Conservation (phyloP, 2,329 filamentous ascomycete genomes). For the Capronia epimyces region DNA sequence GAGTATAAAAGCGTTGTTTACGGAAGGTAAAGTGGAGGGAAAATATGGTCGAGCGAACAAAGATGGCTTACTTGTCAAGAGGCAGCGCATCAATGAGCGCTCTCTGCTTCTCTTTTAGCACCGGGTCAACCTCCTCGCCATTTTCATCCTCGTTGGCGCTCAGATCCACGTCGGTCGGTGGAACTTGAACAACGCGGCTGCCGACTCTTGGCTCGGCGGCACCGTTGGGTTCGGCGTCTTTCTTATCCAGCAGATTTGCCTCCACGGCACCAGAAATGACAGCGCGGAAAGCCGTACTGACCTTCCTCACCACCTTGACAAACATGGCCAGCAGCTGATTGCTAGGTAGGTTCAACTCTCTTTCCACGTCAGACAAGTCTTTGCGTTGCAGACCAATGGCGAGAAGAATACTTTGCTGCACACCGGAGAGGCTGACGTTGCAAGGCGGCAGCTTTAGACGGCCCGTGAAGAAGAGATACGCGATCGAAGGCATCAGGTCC, state of each 20-base stretch:
- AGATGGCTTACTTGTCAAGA: constrained; percentile 76
- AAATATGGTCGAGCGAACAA: too few species aligned
- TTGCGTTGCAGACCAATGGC: constrained; percentile 88
- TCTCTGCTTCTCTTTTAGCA: constrained; percentile 71
- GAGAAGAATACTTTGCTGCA: constrained; percentile 83
- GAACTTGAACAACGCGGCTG: background rate
- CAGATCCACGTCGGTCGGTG: background rate
- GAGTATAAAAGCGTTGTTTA: background rate
- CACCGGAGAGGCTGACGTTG: constrained; percentile 65
- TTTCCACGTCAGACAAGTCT: constrained; percentile 70
- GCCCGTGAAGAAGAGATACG: constrained; percentile 78
- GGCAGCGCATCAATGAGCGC: constrained; percentile 87
- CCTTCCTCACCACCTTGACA: constrained; percentile 88
- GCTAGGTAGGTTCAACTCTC: constrained; percentile 67
- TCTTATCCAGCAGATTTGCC: constrained; percentile 56
- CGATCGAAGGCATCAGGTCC: constrained; percentile 79
- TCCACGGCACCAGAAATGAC: constrained; percentile 70
- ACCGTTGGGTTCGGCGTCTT: constrained; percentile 30
- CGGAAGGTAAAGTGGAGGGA: background rate
- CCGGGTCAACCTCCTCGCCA: constrained; percentile 66
- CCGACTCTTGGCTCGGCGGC: background rate
- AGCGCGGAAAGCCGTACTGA: constrained; percentile 69
- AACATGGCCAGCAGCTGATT: constrained; percentile 93
- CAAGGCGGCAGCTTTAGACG: constrained; percentile 51
- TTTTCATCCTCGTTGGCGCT: constrained; percentile 63